Conservation (phyloP, 495 filamentous ascomycete genomes). For the Talaromyces wortmannii region DNA sequence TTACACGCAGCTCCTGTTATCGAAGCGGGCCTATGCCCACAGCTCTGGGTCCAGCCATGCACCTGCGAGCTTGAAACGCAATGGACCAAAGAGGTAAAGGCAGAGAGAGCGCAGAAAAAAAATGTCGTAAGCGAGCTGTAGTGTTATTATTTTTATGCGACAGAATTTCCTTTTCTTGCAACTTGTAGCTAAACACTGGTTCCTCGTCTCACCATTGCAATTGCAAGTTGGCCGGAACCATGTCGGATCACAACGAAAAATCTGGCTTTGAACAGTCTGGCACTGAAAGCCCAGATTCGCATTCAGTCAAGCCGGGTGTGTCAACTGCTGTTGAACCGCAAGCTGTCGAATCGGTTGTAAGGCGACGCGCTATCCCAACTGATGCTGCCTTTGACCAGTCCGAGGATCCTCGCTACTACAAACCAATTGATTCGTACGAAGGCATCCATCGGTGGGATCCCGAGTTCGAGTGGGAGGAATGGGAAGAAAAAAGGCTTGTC, state of each 20-base stretch:
- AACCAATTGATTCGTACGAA: conserved; percentile 58
- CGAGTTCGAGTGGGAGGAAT: conserved; percentile 59
- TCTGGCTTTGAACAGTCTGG: not conserved
- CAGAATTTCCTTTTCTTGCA: no score
- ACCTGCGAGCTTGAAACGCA: not conserved
- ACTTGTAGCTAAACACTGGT: not conserved
- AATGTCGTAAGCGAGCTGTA: no score
- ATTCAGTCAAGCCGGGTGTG: conserved; percentile 6
- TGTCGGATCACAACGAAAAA: not conserved
- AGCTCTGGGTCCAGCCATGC: not conserved
- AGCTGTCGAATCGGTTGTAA: not conserved
- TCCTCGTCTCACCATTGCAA: not conserved
- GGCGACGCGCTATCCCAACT: not conserved
- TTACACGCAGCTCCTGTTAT: not conserved
- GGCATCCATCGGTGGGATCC: conserved; percentile 73
- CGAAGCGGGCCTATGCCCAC: not conserved
- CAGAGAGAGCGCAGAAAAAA: not conserved
- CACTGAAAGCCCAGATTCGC: not conserved
- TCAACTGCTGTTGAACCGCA: conserved; percentile 1
- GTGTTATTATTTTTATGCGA: not conserved
- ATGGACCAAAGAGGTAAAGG: not conserved
- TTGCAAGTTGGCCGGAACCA: not conserved
- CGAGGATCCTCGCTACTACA: conserved; percentile 41
- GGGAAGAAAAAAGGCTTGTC: conserved; percentile 62
- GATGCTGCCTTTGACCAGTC: conserved; percentile 30